Evolutionary conservation across 179 eudicot genomes (phyloP).

Genomic region (Sideroxylon spinosum): DNA sequence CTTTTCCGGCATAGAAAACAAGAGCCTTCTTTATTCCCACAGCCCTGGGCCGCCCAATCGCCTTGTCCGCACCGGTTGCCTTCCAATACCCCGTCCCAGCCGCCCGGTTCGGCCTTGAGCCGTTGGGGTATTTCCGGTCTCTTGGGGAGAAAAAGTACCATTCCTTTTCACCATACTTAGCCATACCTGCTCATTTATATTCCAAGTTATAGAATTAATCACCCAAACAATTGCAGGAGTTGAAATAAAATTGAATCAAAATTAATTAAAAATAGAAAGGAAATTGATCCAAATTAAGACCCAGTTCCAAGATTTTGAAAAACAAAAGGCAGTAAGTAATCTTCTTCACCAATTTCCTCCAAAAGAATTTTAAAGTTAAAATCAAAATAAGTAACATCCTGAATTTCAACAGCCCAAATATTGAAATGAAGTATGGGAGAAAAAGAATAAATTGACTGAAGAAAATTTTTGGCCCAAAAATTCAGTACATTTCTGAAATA

Average conservation of each 20-base stretch:
- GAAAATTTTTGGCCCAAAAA: neutral
- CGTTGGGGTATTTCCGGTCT: constrained; percentile 80
- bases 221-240: no score
- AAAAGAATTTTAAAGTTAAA: neutral
- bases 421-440: no score
- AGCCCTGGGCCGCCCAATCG: constrained; percentile 66
- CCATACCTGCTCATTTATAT: constrained; percentile 36
- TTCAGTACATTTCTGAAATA: neutral
- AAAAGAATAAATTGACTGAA: neutral
- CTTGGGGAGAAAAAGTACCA: constrained; percentile 89
- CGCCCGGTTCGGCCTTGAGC: constrained; percentile 82
- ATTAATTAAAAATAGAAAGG: no score
- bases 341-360: no score
- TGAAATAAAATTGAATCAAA: no score
- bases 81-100: constrained; percentile 89
- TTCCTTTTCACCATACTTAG: constrained; percentile 74
- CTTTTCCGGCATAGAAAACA: constrained; percentile 80
- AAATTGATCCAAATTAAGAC: no score
- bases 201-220: no score
- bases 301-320: no score
- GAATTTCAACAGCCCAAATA: no score
- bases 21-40: constrained; percentile 73
- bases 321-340: no score
- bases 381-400: neutral
- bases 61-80: constrained; percentile 86